Percentiles rank a stretch among this genome's conserved stretches.
Evolutionary conservation across 306 rosid species (phyloP).

Genomic region (Rosa persica): DNA sequence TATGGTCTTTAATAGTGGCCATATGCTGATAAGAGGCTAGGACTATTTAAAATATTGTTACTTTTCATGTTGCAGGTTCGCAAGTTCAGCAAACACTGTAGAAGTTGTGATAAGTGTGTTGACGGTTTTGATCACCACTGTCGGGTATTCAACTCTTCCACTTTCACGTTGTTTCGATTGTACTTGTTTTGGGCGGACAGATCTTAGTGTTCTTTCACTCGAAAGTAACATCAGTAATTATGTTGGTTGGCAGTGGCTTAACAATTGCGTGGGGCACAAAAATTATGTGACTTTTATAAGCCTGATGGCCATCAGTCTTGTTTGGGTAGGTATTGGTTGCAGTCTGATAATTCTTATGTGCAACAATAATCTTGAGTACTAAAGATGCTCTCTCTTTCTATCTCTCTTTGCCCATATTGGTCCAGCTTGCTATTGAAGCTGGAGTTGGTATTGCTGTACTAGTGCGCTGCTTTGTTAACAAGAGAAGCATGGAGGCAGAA

Average conservation of each 20-base stretch:
- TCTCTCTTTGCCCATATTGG: conserved; percentile 20
- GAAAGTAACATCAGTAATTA: conserved; percentile 33
- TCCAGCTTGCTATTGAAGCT: conserved; percentile 88
- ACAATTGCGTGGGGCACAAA: conserved; percentile 94
- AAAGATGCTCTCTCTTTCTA: conserved; percentile 18
- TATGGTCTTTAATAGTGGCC: conserved; percentile 4
- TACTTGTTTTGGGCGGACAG: conserved; percentile 24
- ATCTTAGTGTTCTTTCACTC: conserved; percentile 16
- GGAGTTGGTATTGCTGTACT: conserved; percentile 92
- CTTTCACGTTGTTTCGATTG: conserved; percentile 24
- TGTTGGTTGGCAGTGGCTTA: conserved; percentile 87
- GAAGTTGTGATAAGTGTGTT: conserved; percentile 98
- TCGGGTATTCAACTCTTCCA: conserved; percentile 50
- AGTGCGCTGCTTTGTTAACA: conserved; percentile 88
- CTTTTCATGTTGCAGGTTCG: conserved; percentile 68
- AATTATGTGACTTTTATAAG: conserved; percentile 81
- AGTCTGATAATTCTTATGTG: conserved; percentile 10
- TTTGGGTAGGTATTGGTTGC: conserved; percentile 71
- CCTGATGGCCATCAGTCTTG: conserved; percentile 89
- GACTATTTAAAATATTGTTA: neutral
- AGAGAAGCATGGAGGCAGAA: conserved; percentile 86
- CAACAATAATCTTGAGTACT: conserved; percentile 14
- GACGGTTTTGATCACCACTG: conserved; percentile 99
- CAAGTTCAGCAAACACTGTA: conserved; percentile 94
- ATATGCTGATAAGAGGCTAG: neutral